Base-by-base conservation (phyloP, 805 yeast genomes). In the Kluyveromyces dobzhanskii region DNA sequence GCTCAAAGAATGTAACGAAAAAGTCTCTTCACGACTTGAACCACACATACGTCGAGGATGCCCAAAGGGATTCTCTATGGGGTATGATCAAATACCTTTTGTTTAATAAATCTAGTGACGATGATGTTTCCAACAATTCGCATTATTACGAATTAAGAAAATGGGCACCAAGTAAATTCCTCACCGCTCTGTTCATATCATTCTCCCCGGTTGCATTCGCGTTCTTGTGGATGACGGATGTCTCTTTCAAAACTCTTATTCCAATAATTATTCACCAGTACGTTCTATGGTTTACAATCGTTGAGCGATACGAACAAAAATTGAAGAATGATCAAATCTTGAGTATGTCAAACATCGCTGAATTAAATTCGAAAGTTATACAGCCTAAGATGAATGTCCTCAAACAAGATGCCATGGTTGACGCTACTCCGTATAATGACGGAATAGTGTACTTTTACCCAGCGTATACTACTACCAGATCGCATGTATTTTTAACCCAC, bases 81-180 rank as follows among this genome's bases (percentile, higher is more conserved):
- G 41, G 43, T 3, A 43, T 56, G 48, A 10, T 56, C 2, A 47
- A 46, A 17, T 41, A 36, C 25, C 41, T 48, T 11, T 17, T 56
- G 17, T 30, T 30, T 24, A 44, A 43, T 2, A 32, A 35, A 25
- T 19, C 39, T 3, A 32, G 41, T 10, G 41, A 43, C 4, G 50
- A 44, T 21, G 34, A 45, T 2, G 57, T 46, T 11, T 37, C 40
- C 1, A 32, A 43, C 17, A 50, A 64, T 23, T 61, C 64, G 21
- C 61, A 62, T 16, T 68, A 69, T 25, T 80, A 81, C 75, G 71
- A 74, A 41, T 54, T 83, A 30, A 62, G 60, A 14, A 71, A 80
- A 36, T 83, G 94, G 94, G 65, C 67, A 31, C 90, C 90, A 0
- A 69, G 80, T 0, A 66, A 66, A 45, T 78, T 80, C 53, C 68